These are phyloP conservation scores for Piper longum DNA, from an alignment of 164 flowering plant species.

Conservation along the genomic window DNA sequence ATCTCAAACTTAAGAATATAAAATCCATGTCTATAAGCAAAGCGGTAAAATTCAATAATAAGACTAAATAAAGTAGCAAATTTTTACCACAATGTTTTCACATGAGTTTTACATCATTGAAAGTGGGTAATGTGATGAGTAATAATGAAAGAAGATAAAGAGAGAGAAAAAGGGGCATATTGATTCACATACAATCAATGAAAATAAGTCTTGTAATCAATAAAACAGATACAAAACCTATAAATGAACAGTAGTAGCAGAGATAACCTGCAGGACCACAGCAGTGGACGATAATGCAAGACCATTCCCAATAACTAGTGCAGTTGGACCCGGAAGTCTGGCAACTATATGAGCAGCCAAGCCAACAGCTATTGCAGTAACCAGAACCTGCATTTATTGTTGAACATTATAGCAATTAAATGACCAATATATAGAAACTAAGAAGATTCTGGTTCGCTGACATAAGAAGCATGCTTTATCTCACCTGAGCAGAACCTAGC, in stretches of 20 bases:
- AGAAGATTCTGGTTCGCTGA: background rate
- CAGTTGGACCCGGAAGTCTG: conserved; percentile 78
- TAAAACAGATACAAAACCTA: background rate
- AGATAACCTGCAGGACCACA: conserved; percentile 89
- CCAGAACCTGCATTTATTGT: conserved; percentile 54
- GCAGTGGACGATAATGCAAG: conserved; percentile 97
- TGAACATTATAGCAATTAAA: too few relatives aligned
- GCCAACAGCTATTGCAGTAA: conserved; percentile 76
- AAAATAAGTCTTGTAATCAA: background rate
- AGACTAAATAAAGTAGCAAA: too few relatives aligned
- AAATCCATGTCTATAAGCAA: too few relatives aligned
- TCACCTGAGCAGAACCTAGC: conserved; percentile 96
- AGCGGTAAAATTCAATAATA: too few relatives aligned
- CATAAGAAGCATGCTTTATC: conserved; percentile 11
- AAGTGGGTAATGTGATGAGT: too few relatives aligned
- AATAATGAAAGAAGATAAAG: too few relatives aligned
- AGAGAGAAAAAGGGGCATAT: background rate
- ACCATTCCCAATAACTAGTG: conserved; percentile 97
- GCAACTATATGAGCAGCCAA: conserved; percentile 61
- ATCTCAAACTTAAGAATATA: too few relatives aligned
- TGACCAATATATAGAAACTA: background rate
- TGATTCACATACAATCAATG: background rate
- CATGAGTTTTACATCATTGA: too few relatives aligned
- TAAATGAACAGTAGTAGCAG: background rate
- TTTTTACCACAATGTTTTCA: too few relatives aligned